These are phyloP conservation scores for Mucuna pruriens DNA, from an alignment of 306 rosid species.

Conservation along the genomic window DNA sequence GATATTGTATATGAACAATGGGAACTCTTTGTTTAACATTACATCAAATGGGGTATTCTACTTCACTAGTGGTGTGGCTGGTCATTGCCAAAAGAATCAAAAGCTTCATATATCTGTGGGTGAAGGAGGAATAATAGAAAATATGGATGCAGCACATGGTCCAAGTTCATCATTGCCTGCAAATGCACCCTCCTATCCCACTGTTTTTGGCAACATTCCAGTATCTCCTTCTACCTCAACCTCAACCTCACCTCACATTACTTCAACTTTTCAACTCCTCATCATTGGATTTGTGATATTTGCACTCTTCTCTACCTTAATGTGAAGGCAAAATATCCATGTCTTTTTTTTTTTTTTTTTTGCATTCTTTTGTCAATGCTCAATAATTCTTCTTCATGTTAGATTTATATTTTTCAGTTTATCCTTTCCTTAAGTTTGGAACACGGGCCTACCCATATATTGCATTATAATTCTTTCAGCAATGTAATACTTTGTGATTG, in stretches of 20 bases:
- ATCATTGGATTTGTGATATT: slow-evolving; percentile 45
- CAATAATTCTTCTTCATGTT: slow-evolving; percentile 25
- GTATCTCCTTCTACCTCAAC: slow-evolving; percentile 46
- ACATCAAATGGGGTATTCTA: slow-evolving; percentile 66
- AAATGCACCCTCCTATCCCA: slow-evolving; percentile 76
- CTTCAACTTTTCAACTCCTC: slow-evolving; percentile 33
- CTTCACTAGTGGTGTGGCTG: slow-evolving; percentile 78
- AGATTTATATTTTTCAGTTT: slow-evolving; percentile 1
- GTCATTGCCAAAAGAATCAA: slow-evolving; percentile 76
- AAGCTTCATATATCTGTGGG: slow-evolving; percentile 67
- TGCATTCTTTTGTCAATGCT: slow-evolving; percentile 33
- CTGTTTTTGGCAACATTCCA: slow-evolving; percentile 80
- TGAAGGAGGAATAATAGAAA: slow-evolving; percentile 24
- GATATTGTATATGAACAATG: slow-evolving; percentile 72
- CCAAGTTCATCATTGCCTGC: slow-evolving; percentile 61
- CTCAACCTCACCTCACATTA: slow-evolving; percentile 36
- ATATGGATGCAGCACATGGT: slow-evolving; percentile 46
- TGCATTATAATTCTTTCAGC: slow-evolving; percentile 17
- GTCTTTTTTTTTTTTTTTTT: neutral
- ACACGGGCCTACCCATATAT: neutral
- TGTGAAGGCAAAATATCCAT: slow-evolving; percentile 25
- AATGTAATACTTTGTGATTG: neutral
- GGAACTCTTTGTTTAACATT: slow-evolving; percentile 85
- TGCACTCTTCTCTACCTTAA: slow-evolving; percentile 32
- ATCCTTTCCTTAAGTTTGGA: slow-evolving; percentile 19